Evolutionary conservation across 2,329 filamentous ascomycete species (phyloP), one percentile per base, ranked within the genome.

Genomic region (Ophiognomonia clavigignenti-juglandacearum): DNA sequence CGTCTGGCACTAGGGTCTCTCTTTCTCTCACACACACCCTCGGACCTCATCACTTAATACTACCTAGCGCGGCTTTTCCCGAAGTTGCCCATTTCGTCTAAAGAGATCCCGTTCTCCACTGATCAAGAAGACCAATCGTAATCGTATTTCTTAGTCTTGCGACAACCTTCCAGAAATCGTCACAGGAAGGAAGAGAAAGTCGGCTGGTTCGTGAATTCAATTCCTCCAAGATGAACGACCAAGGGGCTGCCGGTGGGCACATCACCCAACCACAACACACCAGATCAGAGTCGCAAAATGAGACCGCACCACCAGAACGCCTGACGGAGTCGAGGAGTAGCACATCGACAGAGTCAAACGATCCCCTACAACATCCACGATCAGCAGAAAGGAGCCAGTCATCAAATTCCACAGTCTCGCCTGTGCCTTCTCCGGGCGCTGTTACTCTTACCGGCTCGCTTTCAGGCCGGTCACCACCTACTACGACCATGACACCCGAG

Each of bases 201-300:
- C 37, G 43, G 49, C 41, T 35, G 40, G 45, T 20, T 37, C 37
- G n/a, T 26, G 31, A 22, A 32, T 31, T 29, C n/a, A 7, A 16
- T 13, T 14, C 16, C 20, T 23, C 18, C 39, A 71, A 67, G 57
- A 65, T 72, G 62, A 67, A 65, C 53, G 71, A 77, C 53, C 73
- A 77, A 61, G 69, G 69, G 43, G 66, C 71, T 48, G 66, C 71
- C 48, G 70, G 70, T 60, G 62, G 58, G 43, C 57, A 61, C 55
- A 60, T 66, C 10, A 45, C 43, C 23, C 43, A 45, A 51, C 58
- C 72, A 56, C 54, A 68, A 59, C 52, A 69, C 46, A 56, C 71
- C n/a, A 62, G 65, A 31, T 63, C 70, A 32, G 72, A 72, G 41
- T 61, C 64, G 26, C 67, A 72, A 16, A 66, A 66, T 47, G 71